These are phyloP conservation scores for Leptodontidium sp. DNA, from an alignment of 2,329 filamentous ascomycete genomes.

Conservation along the genomic window DNA sequence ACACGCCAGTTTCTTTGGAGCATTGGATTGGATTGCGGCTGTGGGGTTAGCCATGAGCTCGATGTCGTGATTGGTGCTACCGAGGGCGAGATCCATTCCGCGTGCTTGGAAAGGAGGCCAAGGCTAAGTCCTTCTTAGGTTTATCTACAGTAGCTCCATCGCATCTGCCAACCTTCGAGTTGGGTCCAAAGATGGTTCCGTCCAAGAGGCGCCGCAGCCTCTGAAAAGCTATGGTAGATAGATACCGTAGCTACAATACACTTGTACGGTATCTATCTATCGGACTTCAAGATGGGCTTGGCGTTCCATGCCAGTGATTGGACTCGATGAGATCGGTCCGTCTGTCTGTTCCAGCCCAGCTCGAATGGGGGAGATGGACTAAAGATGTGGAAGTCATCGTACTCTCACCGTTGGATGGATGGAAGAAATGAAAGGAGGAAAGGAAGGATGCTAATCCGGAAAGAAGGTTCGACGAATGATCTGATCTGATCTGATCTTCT, in stretches of 20 bases:
- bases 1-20: not conserved
- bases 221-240: not conserved
- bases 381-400: not conserved
- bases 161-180: not conserved
- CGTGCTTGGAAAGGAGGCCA: conserved; percentile 1
- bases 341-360: not conserved
- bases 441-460: not conserved
- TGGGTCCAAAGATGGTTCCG: not conserved
- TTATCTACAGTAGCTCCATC: not conserved
- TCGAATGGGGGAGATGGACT: not conserved
- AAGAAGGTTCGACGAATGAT: not conserved
- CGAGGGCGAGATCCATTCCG: not conserved
- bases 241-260: too few relatives aligned
- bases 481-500: not conserved
- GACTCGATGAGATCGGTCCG: conserved; percentile 3
- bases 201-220: conserved; percentile 13
- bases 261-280: not conserved
- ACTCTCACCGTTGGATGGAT: not conserved
- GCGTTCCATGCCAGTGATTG: not conserved
- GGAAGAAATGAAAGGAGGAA: too few relatives aligned
- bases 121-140: too few relatives aligned
- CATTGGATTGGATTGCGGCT: not conserved
- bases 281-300: not conserved
- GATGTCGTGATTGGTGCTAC: conserved; percentile 19
- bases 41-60: not conserved